Evolutionary conservation across 2,329 filamentous ascomycete species (phyloP).

Genomic region (Nemania abortiva): DNA sequence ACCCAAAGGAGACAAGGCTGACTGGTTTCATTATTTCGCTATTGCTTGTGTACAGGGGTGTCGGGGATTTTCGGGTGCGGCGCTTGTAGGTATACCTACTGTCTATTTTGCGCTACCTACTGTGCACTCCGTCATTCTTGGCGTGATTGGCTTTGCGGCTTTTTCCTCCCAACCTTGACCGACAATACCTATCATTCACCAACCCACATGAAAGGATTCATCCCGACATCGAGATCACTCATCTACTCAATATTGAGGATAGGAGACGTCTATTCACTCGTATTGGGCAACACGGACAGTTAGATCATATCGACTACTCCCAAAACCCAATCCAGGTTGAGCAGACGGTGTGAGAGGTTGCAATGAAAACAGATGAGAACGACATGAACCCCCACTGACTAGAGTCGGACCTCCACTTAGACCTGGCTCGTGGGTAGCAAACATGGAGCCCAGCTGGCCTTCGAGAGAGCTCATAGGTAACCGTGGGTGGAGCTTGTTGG

Average conservation of each 20-base stretch:
- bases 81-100: slow-evolving; percentile 21
- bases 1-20: slow-evolving; percentile 53
- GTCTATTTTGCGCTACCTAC: slow-evolving; percentile 4
- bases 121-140: slow-evolving; percentile 30
- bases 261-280: not conserved
- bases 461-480: slow-evolving; percentile 26
- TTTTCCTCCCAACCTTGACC: slow-evolving; percentile 17
- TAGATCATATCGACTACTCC: not conserved
- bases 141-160: slow-evolving; percentile 27
- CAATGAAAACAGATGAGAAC: not conserved
- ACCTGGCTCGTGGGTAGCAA: slow-evolving; percentile 28
- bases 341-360: slow-evolving; percentile 4
- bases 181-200: slow-evolving; percentile 1
- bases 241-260: not conserved
- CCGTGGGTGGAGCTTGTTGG: slow-evolving; percentile 30
- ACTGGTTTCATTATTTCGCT: slow-evolving; percentile 33
- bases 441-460: slow-evolving; percentile 19
- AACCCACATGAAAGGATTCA: not conserved
- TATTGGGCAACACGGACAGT: not conserved
- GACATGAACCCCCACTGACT: slow-evolving; percentile 28
- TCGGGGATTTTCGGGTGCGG: slow-evolving; percentile 42
- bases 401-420: slow-evolving; percentile 38
- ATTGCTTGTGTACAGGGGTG: slow-evolving; percentile 33
- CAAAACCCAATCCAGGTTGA: not conserved
- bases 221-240: not conserved